Conservation (phyloP, 441 rosid species). For the Pelargonium citronellum region DNA sequence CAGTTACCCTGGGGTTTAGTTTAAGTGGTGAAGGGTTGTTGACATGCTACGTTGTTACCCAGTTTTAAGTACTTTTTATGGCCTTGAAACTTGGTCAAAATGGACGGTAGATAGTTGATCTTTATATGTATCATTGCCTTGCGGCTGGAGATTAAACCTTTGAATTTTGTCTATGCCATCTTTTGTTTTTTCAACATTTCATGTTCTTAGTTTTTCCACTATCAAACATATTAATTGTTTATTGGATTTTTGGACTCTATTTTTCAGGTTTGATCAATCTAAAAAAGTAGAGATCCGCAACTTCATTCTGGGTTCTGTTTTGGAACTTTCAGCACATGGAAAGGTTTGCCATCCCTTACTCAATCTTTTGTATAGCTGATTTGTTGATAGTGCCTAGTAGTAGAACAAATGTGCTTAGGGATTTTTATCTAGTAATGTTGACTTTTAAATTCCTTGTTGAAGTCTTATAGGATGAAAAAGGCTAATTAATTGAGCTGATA, state of each 20-base stretch:
- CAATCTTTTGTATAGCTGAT: slow-evolving; percentile 7
- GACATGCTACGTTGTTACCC: background rate
- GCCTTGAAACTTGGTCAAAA: background rate
- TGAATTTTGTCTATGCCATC: background rate
- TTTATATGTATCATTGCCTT: background rate
- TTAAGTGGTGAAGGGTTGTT: background rate
- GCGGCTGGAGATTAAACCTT: background rate
- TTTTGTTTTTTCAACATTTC: background rate
- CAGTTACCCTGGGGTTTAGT: background rate
- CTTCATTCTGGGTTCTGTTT: slow-evolving; percentile 49
- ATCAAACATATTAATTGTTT: background rate
- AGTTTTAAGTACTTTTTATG: background rate
- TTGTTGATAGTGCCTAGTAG: background rate
- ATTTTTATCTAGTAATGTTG: slow-evolving; percentile 10
- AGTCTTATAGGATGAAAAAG: slow-evolving; percentile 11
- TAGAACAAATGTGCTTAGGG: slow-evolving; percentile 1
- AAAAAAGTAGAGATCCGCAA: slow-evolving; percentile 63
- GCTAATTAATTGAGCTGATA: slow-evolving; percentile 18
- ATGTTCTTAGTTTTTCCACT: background rate
- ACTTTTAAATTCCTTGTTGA: background rate
- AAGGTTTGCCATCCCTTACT: slow-evolving; percentile 49
- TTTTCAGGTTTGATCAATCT: slow-evolving; percentile 69
- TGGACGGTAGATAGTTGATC: background rate
- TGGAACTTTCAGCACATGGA: slow-evolving; percentile 59
- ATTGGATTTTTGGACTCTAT: slow-evolving; percentile 4